Conservation (phyloP, 208 protist genomes). For the Leishmania martiniquensis region DNA sequence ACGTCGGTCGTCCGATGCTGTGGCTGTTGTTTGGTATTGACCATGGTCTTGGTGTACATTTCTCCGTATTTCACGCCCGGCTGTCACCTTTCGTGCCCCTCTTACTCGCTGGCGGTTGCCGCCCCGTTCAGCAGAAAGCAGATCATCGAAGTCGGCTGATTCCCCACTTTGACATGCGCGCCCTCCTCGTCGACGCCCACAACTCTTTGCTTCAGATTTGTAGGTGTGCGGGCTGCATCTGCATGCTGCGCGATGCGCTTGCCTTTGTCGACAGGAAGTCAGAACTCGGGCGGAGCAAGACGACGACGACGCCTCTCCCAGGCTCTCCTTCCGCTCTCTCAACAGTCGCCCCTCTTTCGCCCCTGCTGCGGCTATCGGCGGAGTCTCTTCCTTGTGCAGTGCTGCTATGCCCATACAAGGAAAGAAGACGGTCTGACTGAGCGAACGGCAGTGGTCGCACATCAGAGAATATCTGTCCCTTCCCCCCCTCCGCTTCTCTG, state of each 20-base stretch:
- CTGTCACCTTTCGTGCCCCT: neutral
- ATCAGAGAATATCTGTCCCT: neutral
- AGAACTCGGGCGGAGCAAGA: neutral
- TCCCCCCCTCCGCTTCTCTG: too few relatives aligned
- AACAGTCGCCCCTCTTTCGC: neutral
- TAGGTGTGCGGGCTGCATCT: neutral
- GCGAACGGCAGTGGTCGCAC: neutral
- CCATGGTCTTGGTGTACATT: constrained; percentile 22
- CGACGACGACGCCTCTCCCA: neutral
- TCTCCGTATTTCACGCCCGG: neutral
- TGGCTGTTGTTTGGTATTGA: neutral
- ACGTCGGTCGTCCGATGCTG: neutral
- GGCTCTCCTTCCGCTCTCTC: neutral
- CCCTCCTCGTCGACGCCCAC: neutral
- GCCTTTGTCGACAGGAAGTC: neutral
- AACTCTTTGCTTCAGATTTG: neutral
- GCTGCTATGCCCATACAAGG: neutral
- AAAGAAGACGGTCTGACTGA: neutral
- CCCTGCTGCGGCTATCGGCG: neutral
- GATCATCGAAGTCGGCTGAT: neutral
- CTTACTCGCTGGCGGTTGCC: neutral
- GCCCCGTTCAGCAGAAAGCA: neutral
- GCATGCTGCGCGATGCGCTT: neutral
- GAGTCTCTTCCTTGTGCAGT: neutral
- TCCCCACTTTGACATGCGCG: too few relatives aligned